Evolutionary conservation across 2,329 filamentous ascomycete species (phyloP), one percentile per base, ranked within the genome.

Genomic region (Beauveria sp.): DNA sequence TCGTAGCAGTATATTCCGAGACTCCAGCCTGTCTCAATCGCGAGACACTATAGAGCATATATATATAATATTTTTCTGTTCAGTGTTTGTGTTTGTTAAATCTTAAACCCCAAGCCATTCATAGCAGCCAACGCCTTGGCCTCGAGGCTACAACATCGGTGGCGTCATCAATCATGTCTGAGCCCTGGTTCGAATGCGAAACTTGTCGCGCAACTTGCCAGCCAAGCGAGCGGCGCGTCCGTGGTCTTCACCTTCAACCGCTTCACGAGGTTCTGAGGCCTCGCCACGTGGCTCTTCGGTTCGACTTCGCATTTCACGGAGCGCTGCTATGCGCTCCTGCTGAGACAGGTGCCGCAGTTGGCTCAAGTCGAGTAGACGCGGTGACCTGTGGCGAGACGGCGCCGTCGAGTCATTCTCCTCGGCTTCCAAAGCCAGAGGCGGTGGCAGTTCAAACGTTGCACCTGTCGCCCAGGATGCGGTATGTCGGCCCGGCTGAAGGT

Each of bases 291-390:
- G 44, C 24, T 46, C 59, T n/a, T 66, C 62, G 2, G 63, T 62
- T 55, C 69, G 68, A 8, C 67, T 68, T 48, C 71, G 69, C 69
- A 72, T 72, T 57, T 79, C 78, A 41, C 84, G 77, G 5, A 87
- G 74, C 6, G 79, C 81, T 59, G 81, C 82, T 59, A 87, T 83
- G n/a, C 84, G 82, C 70, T 87, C 84, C 65, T 86, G 82, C 3
- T 80, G 76, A 0, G 83, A 75, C n/a, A 84, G 84, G 62, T 85
- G 78, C 12, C 84, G 79, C 20, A 87, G 72, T 50, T 81, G 74
- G 64, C 82, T 78, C 51, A 85, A 73, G 65, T 87, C 84, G 46
- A 86, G 75, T 5, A 86, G 68, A 3, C 83, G 78, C 0, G 81
- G 81, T 5, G 78, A 67, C 24, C 83, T 77, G 44, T 77, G 74